Conservation (phyloP, 1,139 yeast species). For the Candida pseudoviswanathii region DNA sequence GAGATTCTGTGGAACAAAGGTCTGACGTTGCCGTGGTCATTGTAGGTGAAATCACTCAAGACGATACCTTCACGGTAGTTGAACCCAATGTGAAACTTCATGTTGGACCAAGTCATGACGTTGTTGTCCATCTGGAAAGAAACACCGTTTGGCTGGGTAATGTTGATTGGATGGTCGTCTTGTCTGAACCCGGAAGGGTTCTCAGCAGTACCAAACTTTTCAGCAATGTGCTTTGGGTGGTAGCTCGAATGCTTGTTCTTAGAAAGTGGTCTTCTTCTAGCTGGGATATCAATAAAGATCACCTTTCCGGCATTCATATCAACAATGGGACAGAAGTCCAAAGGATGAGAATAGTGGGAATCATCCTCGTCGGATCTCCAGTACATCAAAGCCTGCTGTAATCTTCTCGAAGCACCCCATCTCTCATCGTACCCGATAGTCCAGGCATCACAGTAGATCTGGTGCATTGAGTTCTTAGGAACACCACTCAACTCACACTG, state of each 20-base stretch:
- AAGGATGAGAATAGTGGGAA: conserved; percentile 81
- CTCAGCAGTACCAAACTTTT: conserved; percentile 55
- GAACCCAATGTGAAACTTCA: conserved; percentile 76
- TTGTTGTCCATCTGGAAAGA: conserved; percentile 72
- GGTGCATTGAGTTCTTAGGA: conserved; percentile 65
- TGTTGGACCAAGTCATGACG: conserved; percentile 75
- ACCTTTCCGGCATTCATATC: conserved; percentile 73
- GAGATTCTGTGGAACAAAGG: conserved; percentile 80
- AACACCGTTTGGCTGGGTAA: conserved; percentile 81
- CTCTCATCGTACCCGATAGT: conserved; percentile 84
- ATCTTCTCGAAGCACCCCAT: conserved; percentile 75
- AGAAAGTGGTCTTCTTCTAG: conserved; percentile 71
- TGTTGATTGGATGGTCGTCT: conserved; percentile 56
- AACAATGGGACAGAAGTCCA: conserved; percentile 81
- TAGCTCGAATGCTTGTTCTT: conserved; percentile 68
- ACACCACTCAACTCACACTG: conserved; percentile 73
- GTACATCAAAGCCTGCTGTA: conserved; percentile 81
- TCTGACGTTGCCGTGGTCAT: conserved; percentile 72
- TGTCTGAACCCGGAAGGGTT: conserved; percentile 59
- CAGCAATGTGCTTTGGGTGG: conserved; percentile 64
- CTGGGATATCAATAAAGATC: conserved; percentile 72
- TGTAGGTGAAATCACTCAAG: conserved; percentile 68
- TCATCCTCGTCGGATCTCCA: conserved; percentile 79
- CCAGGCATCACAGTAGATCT: conserved; percentile 83
- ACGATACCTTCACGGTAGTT: conserved; percentile 86